These are phyloP conservation scores for Neurospora tetrasperma DNA, from an alignment of 495 filamentous ascomycete species.

Conservation along the genomic window DNA sequence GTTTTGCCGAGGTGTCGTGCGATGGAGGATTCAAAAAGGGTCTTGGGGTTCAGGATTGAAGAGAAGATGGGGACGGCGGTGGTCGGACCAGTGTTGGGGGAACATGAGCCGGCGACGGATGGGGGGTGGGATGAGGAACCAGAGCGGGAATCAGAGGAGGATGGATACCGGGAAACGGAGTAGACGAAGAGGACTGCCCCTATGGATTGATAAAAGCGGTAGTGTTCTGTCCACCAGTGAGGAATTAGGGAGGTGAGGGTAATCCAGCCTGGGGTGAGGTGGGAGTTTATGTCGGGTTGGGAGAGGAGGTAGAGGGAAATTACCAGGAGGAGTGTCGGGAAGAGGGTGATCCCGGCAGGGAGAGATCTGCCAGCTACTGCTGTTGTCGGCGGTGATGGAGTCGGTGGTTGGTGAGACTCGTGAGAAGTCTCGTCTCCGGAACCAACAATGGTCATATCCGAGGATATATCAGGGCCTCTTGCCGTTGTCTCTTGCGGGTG, in stretches of 20 bases:
- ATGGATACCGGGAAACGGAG: constrained; percentile 21
- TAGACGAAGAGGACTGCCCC: constrained; percentile 32
- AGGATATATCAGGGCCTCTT: neutral
- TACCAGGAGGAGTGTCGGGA: neutral
- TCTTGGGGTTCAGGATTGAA: neutral
- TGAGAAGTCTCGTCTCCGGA: neutral
- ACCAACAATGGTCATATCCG: neutral
- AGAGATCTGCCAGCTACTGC: neutral
- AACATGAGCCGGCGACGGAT: no score
- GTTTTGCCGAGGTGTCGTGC: constrained; percentile 42
- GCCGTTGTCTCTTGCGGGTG: neutral
- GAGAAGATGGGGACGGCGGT: neutral
- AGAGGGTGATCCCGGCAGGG: constrained; percentile 1
- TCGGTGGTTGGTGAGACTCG: neutral
- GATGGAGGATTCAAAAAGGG: constrained; percentile 20
- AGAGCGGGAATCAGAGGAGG: neutral
- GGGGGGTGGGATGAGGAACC: no score
- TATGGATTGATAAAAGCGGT: constrained; percentile 33
- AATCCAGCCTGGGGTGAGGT: constrained; percentile 30
- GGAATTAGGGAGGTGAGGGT: constrained; percentile 29
- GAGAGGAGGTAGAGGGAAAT: constrained; percentile 30
- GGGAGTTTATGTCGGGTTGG: constrained; percentile 29
- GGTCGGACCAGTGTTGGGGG: no score
- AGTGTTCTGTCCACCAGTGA: constrained; percentile 28
- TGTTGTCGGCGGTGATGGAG: constrained; percentile 5